phyloP scores from a whole-genome alignment of 1,139 yeast genomes.

The Waltiozyma sp. region DNA sequence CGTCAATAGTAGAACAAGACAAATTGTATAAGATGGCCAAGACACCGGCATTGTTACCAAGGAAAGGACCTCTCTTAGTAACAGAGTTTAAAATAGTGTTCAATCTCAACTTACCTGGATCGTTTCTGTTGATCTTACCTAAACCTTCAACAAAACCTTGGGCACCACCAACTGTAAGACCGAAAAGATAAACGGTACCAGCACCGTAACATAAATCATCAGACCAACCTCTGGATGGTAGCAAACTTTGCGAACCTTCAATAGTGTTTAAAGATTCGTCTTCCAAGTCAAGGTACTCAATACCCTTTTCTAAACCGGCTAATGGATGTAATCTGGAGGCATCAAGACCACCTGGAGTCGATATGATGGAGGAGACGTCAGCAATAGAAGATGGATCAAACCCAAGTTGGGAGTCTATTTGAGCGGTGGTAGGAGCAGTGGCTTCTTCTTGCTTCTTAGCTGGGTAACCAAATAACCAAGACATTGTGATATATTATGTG shows the following conservation, averaged over 20 bases:
- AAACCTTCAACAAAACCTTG: conserved; percentile 85
- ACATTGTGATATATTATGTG: conserved; percentile 28
- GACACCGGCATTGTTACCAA: conserved; percentile 94
- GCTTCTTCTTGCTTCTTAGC: conserved; percentile 24
- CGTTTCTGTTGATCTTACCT: conserved; percentile 57
- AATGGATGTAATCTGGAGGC: conserved; percentile 77
- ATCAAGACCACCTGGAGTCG: conserved; percentile 55
- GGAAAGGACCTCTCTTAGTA: conserved; percentile 90
- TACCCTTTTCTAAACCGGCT: conserved; percentile 83
- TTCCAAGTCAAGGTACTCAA: conserved; percentile 85
- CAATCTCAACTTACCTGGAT: conserved; percentile 65
- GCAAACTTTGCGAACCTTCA: conserved; percentile 82
- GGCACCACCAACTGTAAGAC: conserved; percentile 76
- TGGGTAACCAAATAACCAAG: conserved; percentile 56
- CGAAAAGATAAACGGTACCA: conserved; percentile 82
- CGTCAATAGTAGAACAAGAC: conserved; percentile 70
- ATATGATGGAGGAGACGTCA: conserved; percentile 52
- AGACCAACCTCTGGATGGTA: conserved; percentile 94
- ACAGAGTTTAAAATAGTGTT: conserved; percentile 86
- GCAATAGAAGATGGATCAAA: conserved; percentile 60
- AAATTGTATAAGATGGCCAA: conserved; percentile 82
- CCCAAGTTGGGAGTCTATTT: conserved; percentile 32
- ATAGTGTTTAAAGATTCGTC: conserved; percentile 63
- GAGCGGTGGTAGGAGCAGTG: conserved; percentile 7
- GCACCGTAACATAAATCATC: conserved; percentile 98